Evolutionary conservation across 352 stramenopile species (phyloP).

Genomic region (Globisporangium solare): DNA sequence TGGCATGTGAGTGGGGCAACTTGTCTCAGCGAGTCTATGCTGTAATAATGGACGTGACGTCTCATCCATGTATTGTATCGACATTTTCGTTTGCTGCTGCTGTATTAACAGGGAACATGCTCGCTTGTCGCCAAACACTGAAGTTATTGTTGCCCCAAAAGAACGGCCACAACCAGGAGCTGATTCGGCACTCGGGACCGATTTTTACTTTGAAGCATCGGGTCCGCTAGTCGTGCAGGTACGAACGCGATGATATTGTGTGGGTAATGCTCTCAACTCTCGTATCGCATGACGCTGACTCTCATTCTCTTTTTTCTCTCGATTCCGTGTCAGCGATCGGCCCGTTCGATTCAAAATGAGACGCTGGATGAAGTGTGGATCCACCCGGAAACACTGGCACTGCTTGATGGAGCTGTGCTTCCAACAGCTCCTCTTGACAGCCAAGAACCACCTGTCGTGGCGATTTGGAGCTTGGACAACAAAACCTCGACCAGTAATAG

Average conservation of each 20-base stretch:
- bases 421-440: slow-evolving; percentile 19
- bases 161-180: slow-evolving; percentile 32
- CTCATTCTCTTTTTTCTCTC: neutral
- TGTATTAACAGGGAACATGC: slow-evolving; percentile 47
- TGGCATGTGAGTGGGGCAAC: slow-evolving; percentile 54
- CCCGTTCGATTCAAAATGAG: slow-evolving; percentile 16
- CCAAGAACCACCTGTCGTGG: slow-evolving; percentile 35
- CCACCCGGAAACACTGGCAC: slow-evolving; percentile 51
- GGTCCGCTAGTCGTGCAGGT: slow-evolving; percentile 47
- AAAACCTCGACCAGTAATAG: neutral
- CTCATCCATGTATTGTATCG: neutral
- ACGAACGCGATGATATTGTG: neutral
- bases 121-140: slow-evolving; percentile 58
- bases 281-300: no score
- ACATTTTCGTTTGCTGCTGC: neutral
- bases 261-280: no score
- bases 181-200: slow-evolving; percentile 28
- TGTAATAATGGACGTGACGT: neutral
- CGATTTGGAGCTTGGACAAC: slow-evolving; percentile 26
- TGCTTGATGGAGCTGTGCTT: slow-evolving; percentile 53
- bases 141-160: slow-evolving; percentile 77
- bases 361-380: slow-evolving; percentile 61
- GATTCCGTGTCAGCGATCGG: neutral
- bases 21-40: neutral
- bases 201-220: slow-evolving; percentile 64